Evolutionary conservation across 2,329 filamentous ascomycete genomes (phyloP).

Genomic region (Penicillium brasilianum): DNA sequence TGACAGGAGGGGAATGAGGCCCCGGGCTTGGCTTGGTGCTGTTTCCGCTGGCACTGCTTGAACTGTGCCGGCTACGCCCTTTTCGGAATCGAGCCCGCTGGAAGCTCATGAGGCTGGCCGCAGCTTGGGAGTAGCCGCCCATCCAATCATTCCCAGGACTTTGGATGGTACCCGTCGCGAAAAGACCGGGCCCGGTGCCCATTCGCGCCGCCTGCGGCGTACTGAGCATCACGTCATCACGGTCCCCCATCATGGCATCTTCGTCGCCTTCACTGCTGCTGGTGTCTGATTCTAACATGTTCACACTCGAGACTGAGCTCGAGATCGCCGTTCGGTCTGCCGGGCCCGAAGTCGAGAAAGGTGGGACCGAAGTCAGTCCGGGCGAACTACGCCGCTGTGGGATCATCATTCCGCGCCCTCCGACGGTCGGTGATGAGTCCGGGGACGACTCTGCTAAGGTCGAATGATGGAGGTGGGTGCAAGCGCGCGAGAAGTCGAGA

Average conservation of each 20-base stretch:
- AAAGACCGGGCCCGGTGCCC: slow-evolving; percentile 50
- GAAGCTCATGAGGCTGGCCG: slow-evolving; percentile 81
- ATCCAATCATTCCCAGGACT: slow-evolving; percentile 68
- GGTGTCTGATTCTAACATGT: slow-evolving; percentile 78
- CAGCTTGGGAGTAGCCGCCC: slow-evolving; percentile 68
- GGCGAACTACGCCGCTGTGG: slow-evolving; percentile 65
- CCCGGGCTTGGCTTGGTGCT: slow-evolving; percentile 71
- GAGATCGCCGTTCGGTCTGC: slow-evolving; percentile 75
- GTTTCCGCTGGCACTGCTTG: slow-evolving; percentile 71
- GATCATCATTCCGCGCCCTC: slow-evolving; percentile 68
- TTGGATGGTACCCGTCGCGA: slow-evolving; percentile 54
- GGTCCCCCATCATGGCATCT: slow-evolving; percentile 67
- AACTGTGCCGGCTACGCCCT: slow-evolving; percentile 67
- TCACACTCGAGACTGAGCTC: slow-evolving; percentile 80
- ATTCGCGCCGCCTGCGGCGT: slow-evolving; percentile 77
- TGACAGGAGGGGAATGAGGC: slow-evolving; percentile 76
- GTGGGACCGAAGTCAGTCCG: slow-evolving; percentile 60
- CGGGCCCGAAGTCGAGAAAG: slow-evolving; percentile 73
- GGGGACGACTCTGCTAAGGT: slow-evolving; percentile 89
- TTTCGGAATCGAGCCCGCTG: slow-evolving; percentile 64
- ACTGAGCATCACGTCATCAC: slow-evolving; percentile 73
- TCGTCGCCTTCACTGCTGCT: slow-evolving; percentile 71
- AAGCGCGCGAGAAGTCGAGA: slow-evolving; percentile 89
- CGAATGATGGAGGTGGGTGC: slow-evolving; percentile 93
- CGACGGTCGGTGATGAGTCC: slow-evolving; percentile 86